Conservation (phyloP, 768 basidiomycete genomes). For the Lentinula lateritia region DNA sequence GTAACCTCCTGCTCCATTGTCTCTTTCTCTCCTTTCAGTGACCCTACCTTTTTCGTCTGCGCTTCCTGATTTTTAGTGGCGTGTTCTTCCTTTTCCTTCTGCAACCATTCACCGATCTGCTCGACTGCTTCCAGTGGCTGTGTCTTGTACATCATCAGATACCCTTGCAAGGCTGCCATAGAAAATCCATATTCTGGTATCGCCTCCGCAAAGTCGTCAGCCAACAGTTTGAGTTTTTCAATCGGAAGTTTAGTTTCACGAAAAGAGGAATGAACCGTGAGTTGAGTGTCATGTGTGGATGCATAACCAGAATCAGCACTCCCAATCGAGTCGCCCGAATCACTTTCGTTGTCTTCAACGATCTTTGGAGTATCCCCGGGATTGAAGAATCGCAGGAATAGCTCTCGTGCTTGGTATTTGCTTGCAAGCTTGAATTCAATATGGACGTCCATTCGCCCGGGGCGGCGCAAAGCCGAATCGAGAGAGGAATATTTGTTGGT, state of each 20-base stretch:
- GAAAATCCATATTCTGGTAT: constrained; percentile 46
- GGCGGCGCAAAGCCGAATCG: constrained; percentile 70
- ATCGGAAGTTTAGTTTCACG: constrained; percentile 35
- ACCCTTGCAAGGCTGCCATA: constrained; percentile 43
- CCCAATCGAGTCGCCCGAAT: neutral
- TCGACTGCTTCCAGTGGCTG: constrained; percentile 39
- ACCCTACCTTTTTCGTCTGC: neutral
- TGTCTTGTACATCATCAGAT: constrained; percentile 50
- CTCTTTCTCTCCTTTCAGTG: neutral
- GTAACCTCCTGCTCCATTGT: neutral
- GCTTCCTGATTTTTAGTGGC: neutral
- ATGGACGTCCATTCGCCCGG: constrained; percentile 78
- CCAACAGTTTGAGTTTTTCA: constrained; percentile 38
- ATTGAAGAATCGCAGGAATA: constrained; percentile 67
- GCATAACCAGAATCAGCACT: constrained; percentile 15
- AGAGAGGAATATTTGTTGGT: constrained; percentile 69
- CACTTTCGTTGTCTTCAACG: constrained; percentile 12
- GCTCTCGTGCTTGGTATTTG: constrained; percentile 55
- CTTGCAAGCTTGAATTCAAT: constrained; percentile 75
- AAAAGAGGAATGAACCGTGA: neutral
- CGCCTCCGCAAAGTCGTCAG: constrained; percentile 45
- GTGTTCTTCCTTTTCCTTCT: constrained; percentile 19
- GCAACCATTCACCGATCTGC: constrained; percentile 30
- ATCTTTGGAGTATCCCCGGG: constrained; percentile 26
- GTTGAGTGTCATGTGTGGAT: neutral